Evolutionary conservation across 306 rosid species (phyloP), one percentile per base, ranked within the genome.

Genomic region (Oemleria cerasiformis): DNA sequence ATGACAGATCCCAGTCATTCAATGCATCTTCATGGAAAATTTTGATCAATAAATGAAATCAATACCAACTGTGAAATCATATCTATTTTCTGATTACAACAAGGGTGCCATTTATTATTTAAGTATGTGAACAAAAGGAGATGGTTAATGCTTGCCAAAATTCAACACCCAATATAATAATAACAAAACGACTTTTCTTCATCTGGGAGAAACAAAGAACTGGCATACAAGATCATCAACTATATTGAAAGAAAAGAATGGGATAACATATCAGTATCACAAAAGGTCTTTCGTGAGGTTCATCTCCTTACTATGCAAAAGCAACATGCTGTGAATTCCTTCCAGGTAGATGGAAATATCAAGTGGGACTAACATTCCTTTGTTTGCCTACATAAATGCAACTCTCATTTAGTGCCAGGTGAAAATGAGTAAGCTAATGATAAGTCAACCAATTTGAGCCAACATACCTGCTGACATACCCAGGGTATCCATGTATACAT

Each of bases 401-500:
- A 80, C 78, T 39, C 73, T 68, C 65, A 78, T 70, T 73, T 63
- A 73, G 48, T 63, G 50, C 61, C 66, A 47, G 54, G 48, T 23
- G 75, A 85, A 78, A 14, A 63, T 40, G 25, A 62, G 66, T 50
- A 63, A 23, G 39, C 48, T 30, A 63, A 36, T 64, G 47, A 73
- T 66, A 70, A 43, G 38, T 68, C 68, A 68, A 76, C 74, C 75
- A 71, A 34, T 23, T 9, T 74, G 83, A 79, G 72, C 79, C 69
- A 45, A 54, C 60, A 71, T 85, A 94, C 98, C 97, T 88, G 90
- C 71, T 87, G 84, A 53, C 72, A 82, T 82, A 89, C 81, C 96
- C 91, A 83, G 67, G 97, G 94, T 66, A 94, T 87, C 96, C 97
- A 91, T 67, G 95, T 75, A 62, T 73, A 75, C 94, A 89, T 94